phyloP scores from a whole-genome alignment of 441 rosid species.

The Erodium texanum region DNA sequence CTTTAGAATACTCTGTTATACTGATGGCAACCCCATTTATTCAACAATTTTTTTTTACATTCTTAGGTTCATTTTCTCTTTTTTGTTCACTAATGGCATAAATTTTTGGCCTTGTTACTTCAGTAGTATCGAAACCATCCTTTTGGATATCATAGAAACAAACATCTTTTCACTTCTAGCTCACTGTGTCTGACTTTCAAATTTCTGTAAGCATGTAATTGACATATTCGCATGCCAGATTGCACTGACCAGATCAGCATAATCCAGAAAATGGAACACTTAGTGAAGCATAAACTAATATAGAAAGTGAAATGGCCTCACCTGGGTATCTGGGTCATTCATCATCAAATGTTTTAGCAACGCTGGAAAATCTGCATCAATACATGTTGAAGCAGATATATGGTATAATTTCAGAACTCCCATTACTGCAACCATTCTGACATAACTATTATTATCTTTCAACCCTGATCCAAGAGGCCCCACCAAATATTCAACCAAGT shows the following conservation, averaged over 20 bases:
- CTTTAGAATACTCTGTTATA: background rate
- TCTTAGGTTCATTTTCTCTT: no score
- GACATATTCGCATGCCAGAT: no score
- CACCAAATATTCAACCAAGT: constrained; percentile 88
- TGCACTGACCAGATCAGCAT: no score
- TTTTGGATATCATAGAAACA: no score
- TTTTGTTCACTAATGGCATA: no score
- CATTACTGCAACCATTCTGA: constrained; percentile 73
- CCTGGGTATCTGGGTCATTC: constrained; percentile 75
- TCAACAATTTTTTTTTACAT: no score
- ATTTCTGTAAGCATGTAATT: no score
- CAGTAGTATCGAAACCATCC: no score
- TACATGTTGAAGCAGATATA: constrained; percentile 68
- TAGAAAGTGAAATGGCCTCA: constrained; percentile 20
- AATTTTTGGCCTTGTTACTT: no score
- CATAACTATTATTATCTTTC: constrained; percentile 74
- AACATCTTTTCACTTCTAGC: no score
- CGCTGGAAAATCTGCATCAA: constrained; percentile 75
- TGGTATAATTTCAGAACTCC: constrained; percentile 86
- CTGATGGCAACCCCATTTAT: background rate
- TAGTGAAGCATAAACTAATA: background rate
- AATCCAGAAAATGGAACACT: no score
- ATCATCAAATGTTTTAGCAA: constrained; percentile 74
- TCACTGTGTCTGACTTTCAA: no score
- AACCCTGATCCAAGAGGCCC: constrained; percentile 79